A percentile compares a stretch with the other conserved stretches of the same genome.
Conservation (phyloP, 257 asterid genomes). For the Ocimum tenuiflorum region DNA sequence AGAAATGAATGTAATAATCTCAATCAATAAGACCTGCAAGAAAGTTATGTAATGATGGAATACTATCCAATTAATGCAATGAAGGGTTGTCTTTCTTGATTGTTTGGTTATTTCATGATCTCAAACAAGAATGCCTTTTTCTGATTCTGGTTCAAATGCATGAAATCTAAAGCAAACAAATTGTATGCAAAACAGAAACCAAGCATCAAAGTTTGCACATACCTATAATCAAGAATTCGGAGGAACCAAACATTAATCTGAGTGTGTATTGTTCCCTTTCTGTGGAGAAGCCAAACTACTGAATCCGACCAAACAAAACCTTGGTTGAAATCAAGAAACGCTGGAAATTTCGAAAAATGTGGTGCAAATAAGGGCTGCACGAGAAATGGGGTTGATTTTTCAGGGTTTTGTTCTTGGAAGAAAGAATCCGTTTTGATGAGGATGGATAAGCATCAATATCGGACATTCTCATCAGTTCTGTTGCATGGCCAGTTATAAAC, state of each 20-base stretch:
- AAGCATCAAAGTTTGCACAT: neutral
- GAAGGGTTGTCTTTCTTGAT: neutral
- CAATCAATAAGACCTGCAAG: constrained; percentile 6
- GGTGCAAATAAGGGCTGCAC: constrained; percentile 26
- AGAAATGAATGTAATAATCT: neutral
- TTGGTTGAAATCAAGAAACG: constrained; percentile 18
- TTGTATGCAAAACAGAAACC: neutral
- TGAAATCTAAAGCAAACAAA: neutral
- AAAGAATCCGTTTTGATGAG: constrained; percentile 10
- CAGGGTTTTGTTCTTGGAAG: constrained; percentile 36
- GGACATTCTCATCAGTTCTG: constrained; percentile 24
- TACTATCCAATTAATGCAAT: too few species aligned
- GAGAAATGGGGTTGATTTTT: constrained; percentile 20
- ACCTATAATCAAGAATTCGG: constrained; percentile 25
- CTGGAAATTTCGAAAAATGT: neutral
- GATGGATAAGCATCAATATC: constrained; percentile 39
- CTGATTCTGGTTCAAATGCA: neutral
- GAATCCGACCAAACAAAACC: constrained; percentile 21
- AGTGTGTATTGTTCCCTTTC: neutral
- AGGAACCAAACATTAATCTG: constrained; percentile 13
- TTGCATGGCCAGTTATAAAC: neutral
- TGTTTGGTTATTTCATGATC: neutral
- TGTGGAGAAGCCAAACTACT: constrained; percentile 4
- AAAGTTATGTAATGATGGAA: neutral
- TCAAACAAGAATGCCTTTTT: neutral